Evolutionary conservation across 139 green algal species (phyloP).

Genomic region (Micromonas pusilla): DNA sequence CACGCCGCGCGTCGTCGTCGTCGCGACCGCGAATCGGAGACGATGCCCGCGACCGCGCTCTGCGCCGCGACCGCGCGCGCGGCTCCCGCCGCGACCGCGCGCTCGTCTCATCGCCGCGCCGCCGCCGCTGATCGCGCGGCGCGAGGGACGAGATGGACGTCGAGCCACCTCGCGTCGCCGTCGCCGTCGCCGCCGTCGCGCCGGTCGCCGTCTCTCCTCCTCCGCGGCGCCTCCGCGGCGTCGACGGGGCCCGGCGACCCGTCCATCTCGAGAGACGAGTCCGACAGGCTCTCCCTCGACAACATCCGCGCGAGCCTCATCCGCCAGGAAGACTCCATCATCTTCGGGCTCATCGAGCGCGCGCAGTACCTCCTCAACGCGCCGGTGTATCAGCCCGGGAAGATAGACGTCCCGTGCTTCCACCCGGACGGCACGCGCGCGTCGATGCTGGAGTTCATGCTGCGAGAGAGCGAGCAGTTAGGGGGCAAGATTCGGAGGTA

Average conservation of each 20-base stretch:
- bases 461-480: slow-evolving; percentile 84
- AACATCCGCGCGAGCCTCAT: slow-evolving; percentile 80
- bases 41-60: too few species aligned
- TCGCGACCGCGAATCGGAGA: too few species aligned
- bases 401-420: slow-evolving; percentile 63
- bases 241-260: not conserved
- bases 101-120: too few species aligned
- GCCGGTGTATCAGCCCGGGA: slow-evolving; percentile 65
- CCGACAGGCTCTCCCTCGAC: slow-evolving; percentile 49
- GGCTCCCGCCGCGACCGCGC: too few species aligned
- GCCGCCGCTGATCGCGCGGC: too few species aligned
- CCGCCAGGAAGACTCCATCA: slow-evolving; percentile 94
- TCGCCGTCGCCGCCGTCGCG: not conserved
- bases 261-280: slow-evolving; percentile 37
- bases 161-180: too few species aligned
- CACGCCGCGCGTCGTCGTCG: too few species aligned
- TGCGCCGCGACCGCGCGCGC: too few species aligned
- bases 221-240: too few species aligned
- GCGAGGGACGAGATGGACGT: too few species aligned
- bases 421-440: slow-evolving; percentile 49
- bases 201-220: not conserved
- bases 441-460: slow-evolving; percentile 85
- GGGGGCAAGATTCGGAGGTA: slow-evolving; percentile 83
- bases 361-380: slow-evolving; percentile 83
- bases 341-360: slow-evolving; percentile 92